A percentile compares a stretch with the other conserved stretches of the same genome.
Conservation (phyloP, 768 basidiomycete species). For the Coprinopsis cinerea region DNA sequence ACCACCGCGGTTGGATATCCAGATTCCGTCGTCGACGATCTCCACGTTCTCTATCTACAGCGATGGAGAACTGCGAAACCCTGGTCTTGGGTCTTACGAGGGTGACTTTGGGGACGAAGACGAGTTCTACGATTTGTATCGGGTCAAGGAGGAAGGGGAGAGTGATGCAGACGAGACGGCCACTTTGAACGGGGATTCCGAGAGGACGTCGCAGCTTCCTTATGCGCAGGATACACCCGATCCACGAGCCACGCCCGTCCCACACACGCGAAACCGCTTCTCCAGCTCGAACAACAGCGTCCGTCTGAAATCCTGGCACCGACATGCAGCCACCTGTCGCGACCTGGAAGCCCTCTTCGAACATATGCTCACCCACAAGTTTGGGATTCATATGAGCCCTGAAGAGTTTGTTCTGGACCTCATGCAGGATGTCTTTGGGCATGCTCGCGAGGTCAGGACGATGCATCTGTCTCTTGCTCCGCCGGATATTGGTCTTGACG, state of each 20-base stretch:
- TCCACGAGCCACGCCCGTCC: conserved; percentile 4
- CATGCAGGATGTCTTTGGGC: conserved; percentile 48
- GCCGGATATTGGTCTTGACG: conserved; percentile 10
- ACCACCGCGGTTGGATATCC: conserved; percentile 19
- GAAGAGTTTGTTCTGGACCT: conserved; percentile 41
- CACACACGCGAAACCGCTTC: not conserved
- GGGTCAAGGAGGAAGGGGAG: conserved; percentile 23
- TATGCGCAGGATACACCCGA: not conserved
- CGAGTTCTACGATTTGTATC: conserved; percentile 19
- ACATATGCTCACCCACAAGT: conserved; percentile 52
- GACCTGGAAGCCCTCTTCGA: conserved; percentile 54
- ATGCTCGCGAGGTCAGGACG: conserved; percentile 40
- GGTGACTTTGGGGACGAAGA: conserved; percentile 18
- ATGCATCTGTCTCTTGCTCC: conserved; percentile 56
- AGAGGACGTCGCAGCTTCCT: not conserved
- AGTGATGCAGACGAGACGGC: conserved; percentile 24
- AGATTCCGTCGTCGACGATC: conserved; percentile 21
- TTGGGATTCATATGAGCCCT: conserved; percentile 45
- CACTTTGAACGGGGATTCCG: conserved; percentile 14
- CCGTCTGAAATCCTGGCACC: conserved; percentile 33
- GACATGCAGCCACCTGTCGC: conserved; percentile 32
- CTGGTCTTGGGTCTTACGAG: conserved; percentile 21
- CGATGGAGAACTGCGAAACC: conserved; percentile 15
- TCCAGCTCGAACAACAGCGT: conserved; percentile 5
- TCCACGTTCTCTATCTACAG: conserved; percentile 23